These are phyloP conservation scores for Alternaria novae-zelandiae DNA, from an alignment of 2,329 filamentous ascomycete genomes.

Conservation along the genomic window DNA sequence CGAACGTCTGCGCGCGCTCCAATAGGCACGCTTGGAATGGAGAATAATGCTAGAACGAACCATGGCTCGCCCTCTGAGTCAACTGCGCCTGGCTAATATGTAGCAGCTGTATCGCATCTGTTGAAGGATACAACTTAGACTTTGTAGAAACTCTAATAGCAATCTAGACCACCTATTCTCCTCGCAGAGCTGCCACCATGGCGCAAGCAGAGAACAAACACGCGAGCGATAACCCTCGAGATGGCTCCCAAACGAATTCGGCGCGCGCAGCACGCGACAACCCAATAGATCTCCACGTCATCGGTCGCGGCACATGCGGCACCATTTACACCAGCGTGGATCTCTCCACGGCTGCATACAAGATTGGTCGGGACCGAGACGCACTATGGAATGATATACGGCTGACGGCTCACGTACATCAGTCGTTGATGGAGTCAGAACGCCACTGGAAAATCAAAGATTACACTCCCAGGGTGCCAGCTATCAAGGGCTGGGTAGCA, in stretches of 20 bases:
- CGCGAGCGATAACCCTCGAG: neutral
- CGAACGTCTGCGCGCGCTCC: neutral
- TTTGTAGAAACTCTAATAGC: neutral
- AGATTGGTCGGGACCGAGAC: neutral
- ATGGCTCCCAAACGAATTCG: neutral
- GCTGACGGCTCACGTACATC: neutral
- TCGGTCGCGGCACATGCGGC: neutral
- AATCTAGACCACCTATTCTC: neutral
- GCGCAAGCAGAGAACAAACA: neutral
- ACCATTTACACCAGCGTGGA: neutral
- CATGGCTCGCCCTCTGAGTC: neutral
- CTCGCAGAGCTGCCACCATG: neutral
- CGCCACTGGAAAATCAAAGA: neutral
- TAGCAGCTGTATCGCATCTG: neutral
- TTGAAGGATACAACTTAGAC: fast-evolving
- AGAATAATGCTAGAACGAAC: neutral
- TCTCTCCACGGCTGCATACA: neutral
- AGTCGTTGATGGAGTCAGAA: neutral
- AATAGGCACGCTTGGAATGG: neutral
- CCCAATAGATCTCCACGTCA: neutral
- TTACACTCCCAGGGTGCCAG: neutral
- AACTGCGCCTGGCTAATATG: neutral
- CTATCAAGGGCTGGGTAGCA: neutral
- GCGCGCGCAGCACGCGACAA: neutral
- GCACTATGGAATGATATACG: neutral